phyloP scores from a whole-genome alignment of 805 yeast genomes.

The Vanderwaltozyma verrucispora region DNA sequence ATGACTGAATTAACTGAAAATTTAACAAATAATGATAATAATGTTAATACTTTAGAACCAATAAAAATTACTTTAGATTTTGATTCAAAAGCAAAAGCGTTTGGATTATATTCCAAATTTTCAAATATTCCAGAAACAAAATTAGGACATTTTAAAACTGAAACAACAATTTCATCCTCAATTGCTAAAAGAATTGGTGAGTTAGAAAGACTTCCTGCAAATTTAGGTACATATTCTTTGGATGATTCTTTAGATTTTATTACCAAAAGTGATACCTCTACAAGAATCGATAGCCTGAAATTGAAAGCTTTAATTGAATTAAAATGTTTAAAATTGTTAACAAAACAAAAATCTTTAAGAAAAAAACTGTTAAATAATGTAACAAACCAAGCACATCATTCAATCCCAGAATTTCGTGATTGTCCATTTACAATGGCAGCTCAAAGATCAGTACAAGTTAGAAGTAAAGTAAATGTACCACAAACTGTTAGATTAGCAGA shows the following conservation, averaged over 20 bases:
- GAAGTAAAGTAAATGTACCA: slow-evolving; percentile 59
- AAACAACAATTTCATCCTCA: slow-evolving; percentile 42
- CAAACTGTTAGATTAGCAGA: slow-evolving; percentile 69
- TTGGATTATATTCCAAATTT: slow-evolving; percentile 26
- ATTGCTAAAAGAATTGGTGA: slow-evolving; percentile 49
- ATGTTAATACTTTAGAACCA: slow-evolving; percentile 6
- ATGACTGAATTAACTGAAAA: not conserved
- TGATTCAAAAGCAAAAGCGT: slow-evolving; percentile 19
- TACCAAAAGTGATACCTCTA: slow-evolving; percentile 36
- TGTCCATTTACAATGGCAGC: slow-evolving; percentile 54
- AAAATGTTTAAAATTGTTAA: slow-evolving; percentile 52
- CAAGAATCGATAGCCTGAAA: slow-evolving; percentile 46
- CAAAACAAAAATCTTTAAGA: slow-evolving; percentile 62
- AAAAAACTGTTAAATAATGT: slow-evolving; percentile 45
- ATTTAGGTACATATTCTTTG: slow-evolving; percentile 47
- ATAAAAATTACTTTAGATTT: slow-evolving; percentile 25
- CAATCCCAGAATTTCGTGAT: slow-evolving; percentile 39
- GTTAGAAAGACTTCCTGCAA: slow-evolving; percentile 58
- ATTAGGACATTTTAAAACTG: slow-evolving; percentile 43
- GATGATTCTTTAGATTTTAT: slow-evolving; percentile 34
- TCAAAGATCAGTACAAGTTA: slow-evolving; percentile 55
- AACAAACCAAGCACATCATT: slow-evolving; percentile 47
- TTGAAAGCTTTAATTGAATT: slow-evolving; percentile 60
- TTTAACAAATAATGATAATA: not conserved
- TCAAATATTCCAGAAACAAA: slow-evolving; percentile 18